Percentiles rank a stretch among this genome's conserved stretches.
phyloP scores from a whole-genome alignment of 306 rosid species.

The cucumber (Cucumis sativus) region DNA sequence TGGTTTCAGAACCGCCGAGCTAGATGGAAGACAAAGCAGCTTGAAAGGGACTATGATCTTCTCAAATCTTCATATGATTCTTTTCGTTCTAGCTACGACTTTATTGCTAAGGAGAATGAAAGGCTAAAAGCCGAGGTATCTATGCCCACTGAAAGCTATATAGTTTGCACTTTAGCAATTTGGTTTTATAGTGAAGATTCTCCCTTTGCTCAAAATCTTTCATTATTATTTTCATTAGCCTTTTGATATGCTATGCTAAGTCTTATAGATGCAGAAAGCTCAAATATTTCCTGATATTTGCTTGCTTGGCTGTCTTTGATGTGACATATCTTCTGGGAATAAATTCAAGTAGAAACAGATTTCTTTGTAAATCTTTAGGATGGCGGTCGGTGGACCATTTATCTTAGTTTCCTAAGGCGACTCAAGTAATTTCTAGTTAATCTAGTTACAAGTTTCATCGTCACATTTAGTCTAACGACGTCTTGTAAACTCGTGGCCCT shows the following conservation, averaged over 20 bases:
- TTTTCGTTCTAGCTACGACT: constrained; percentile 54
- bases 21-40: constrained; percentile 99
- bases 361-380: background rate
- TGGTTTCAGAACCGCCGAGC: constrained; percentile 99
- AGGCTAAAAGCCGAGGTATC: constrained; percentile 86
- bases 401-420: background rate
- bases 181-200: background rate
- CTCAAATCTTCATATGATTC: constrained; percentile 80
- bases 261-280: background rate
- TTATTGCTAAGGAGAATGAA: constrained; percentile 63
- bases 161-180: background rate
- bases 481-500: background rate
- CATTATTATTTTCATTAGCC: background rate
- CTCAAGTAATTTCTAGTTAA: background rate
- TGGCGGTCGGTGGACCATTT: background rate
- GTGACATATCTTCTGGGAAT: background rate
- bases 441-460: background rate
- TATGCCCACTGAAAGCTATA: constrained; percentile 3
- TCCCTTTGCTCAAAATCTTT: background rate
- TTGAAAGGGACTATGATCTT: constrained; percentile 86
- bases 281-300: background rate
- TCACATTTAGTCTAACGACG: background rate
- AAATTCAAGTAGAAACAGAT: background rate
- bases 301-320: background rate
- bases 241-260: background rate